phyloP scores from a whole-genome alignment of 2,329 filamentous ascomycete species.

The Calcarisporium arbuscula region DNA sequence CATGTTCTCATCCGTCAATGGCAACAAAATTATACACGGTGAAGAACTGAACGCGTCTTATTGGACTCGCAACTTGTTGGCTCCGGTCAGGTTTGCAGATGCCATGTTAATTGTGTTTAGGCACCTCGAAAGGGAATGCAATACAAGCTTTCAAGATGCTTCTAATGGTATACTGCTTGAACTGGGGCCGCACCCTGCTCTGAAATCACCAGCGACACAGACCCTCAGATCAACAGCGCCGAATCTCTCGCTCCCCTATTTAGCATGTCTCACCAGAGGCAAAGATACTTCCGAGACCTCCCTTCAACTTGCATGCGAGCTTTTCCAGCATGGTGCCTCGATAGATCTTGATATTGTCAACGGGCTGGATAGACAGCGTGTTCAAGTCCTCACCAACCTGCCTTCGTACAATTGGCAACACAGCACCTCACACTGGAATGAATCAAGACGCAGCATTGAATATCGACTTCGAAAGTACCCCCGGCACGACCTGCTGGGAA shows the following conservation, averaged over 20 bases:
- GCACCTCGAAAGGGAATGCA: too few relatives aligned
- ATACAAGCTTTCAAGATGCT: too few relatives aligned
- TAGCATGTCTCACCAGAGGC: constrained; percentile 5
- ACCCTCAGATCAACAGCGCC: constrained; percentile 2
- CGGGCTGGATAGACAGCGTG: not conserved
- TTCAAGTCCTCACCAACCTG: constrained; percentile 11
- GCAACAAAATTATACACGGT: constrained; percentile 13
- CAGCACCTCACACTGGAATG: constrained; percentile 12
- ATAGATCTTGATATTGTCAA: constrained; percentile 5
- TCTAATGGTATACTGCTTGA: constrained; percentile 16
- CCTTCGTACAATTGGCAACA: constrained; percentile 19
- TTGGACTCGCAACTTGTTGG: constrained; percentile 7
- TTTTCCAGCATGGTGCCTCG: constrained; percentile 3
- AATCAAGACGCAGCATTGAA: constrained; percentile 17
- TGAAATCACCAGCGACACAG: constrained; percentile 6
- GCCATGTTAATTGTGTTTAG: too few relatives aligned
- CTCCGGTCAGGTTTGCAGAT: constrained; percentile 8
- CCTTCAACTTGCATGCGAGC: constrained; percentile 1
- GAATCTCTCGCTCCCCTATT: constrained; percentile 1
- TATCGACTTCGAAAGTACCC: constrained; percentile 14
- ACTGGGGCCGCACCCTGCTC: constrained; percentile 9
- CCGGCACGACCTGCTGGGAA: constrained; percentile 21
- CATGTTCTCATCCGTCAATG: constrained; percentile 8
- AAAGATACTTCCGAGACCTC: constrained; percentile 2
- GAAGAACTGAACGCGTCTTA: constrained; percentile 11